Conservation (phyloP, 2,329 filamentous ascomycete species). For the Fusarium algeriense region DNA sequence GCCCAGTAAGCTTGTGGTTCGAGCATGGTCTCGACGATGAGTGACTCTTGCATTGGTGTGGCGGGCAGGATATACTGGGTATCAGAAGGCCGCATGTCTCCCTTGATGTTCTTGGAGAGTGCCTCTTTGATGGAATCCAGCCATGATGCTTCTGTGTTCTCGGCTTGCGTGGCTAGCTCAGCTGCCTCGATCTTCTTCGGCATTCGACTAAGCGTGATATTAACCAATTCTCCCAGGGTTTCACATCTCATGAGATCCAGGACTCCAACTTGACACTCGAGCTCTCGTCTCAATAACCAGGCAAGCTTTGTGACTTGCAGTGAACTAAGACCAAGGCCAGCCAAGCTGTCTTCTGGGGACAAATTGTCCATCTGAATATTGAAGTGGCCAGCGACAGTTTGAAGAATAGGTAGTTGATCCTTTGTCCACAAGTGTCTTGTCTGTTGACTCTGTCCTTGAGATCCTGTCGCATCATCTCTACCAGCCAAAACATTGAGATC, state of each 20-base stretch:
- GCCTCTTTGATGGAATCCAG: neutral
- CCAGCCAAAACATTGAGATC: conserved; percentile 14
- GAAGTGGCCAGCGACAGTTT: conserved; percentile 18
- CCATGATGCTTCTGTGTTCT: neutral
- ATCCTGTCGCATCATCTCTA: neutral
- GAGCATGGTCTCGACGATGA: conserved; percentile 28
- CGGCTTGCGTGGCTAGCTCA: fast-evolving
- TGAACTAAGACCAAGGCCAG: conserved; percentile 27
- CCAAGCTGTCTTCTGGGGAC: conserved; percentile 15
- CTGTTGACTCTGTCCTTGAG: neutral
- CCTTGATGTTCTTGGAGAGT: conserved; percentile 5
- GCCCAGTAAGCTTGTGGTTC: conserved; percentile 31
- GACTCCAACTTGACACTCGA: conserved; percentile 20
- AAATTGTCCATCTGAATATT: conserved; percentile 6
- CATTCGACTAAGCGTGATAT: conserved; percentile 9
- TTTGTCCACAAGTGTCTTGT: neutral
- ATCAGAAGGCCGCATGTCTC: neutral
- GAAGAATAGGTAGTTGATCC: neutral
- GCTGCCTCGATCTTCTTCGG: neutral
- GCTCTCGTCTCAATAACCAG: conserved; percentile 14
- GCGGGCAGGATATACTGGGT: conserved; percentile 11
- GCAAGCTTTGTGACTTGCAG: conserved; percentile 30
- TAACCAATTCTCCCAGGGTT: conserved; percentile 3
- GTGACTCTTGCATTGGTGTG: conserved; percentile 21
- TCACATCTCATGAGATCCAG: conserved; percentile 26